Conservation (phyloP, 2,329 filamentous ascomycete genomes). For the Botrytis aclada region DNA sequence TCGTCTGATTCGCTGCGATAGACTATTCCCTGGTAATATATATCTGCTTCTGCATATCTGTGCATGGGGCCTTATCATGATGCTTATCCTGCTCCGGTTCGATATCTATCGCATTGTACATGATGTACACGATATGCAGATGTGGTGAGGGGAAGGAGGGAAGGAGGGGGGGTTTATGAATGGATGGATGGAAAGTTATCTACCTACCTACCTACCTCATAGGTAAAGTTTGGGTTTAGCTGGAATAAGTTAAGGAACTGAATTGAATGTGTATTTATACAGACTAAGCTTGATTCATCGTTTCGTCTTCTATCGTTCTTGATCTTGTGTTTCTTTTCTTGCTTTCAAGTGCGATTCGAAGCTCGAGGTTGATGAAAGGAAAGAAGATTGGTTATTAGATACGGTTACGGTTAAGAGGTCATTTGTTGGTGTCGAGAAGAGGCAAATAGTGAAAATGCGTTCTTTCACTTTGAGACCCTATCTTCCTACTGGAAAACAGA, state of each 20-base stretch:
- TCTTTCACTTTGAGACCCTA: constrained; percentile 22
- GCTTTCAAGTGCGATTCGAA: not conserved
- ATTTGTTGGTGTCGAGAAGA: not conserved
- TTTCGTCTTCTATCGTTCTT: not conserved
- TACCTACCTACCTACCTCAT: not conserved
- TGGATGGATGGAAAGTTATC: not conserved
- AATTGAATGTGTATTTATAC: not conserved
- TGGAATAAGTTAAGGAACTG: not conserved
- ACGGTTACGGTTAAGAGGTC: not conserved
- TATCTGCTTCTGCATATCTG: not conserved
- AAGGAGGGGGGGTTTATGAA: not conserved
- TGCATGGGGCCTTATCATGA: not conserved
- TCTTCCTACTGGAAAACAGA: constrained; percentile 38
- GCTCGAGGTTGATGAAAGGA: not conserved
- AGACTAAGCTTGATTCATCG: not conserved
- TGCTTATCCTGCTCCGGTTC: constrained; percentile 2
- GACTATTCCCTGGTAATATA: not conserved
- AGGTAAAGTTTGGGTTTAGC: not conserved
- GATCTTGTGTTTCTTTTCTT: not conserved
- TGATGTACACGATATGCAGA: not conserved
- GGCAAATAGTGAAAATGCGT: not conserved
- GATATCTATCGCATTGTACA: not conserved
- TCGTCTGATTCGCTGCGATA: not conserved
- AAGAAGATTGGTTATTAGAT: not conserved
- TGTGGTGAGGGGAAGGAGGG: not conserved